A percentile compares a stretch with the other conserved stretches of the same genome.
Conservation (phyloP, 2,329 filamentous ascomycete species). For the Cryoendolithus antarcticus region DNA sequence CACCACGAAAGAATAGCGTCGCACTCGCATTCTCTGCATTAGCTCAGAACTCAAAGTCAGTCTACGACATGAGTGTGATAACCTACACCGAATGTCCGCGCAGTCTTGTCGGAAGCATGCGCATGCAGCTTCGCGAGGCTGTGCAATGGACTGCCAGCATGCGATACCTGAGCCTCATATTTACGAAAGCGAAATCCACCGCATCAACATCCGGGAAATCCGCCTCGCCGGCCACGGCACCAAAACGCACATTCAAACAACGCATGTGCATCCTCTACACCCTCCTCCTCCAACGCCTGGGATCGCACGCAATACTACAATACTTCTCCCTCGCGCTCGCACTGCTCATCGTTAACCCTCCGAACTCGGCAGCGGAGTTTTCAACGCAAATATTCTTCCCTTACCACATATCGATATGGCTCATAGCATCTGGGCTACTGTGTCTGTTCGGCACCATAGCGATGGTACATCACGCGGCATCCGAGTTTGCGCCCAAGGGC, state of each 20-base stretch:
- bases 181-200: slow-evolving; percentile 4
- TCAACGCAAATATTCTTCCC: slow-evolving; percentile 10
- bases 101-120: slow-evolving; percentile 1
- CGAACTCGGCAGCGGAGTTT: slow-evolving; percentile 8
- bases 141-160: slow-evolving; percentile 5
- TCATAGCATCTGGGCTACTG: slow-evolving; percentile 8
- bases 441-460: slow-evolving; percentile 8
- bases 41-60: slow-evolving; percentile 1
- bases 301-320: slow-evolving; percentile 10
- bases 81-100: slow-evolving; percentile 6
- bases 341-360: slow-evolving; percentile 9
- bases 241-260: slow-evolving; percentile 6
- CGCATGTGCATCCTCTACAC: slow-evolving; percentile 8
- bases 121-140: slow-evolving; percentile 1
- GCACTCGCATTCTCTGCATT: slow-evolving; percentile 9
- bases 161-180: slow-evolving; percentile 8
- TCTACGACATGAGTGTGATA: slow-evolving; percentile 10
- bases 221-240: background rate
- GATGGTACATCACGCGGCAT: slow-evolving; percentile 9
- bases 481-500: slow-evolving; percentile 9
- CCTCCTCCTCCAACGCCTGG: slow-evolving; percentile 6
- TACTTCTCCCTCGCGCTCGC: slow-evolving; percentile 10
- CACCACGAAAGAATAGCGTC: slow-evolving; percentile 4
- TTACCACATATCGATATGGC: slow-evolving; percentile 10
- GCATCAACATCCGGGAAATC: slow-evolving; percentile 1